Conservation (phyloP, 1,139 yeast species). For the Candida labiduridarum region DNA sequence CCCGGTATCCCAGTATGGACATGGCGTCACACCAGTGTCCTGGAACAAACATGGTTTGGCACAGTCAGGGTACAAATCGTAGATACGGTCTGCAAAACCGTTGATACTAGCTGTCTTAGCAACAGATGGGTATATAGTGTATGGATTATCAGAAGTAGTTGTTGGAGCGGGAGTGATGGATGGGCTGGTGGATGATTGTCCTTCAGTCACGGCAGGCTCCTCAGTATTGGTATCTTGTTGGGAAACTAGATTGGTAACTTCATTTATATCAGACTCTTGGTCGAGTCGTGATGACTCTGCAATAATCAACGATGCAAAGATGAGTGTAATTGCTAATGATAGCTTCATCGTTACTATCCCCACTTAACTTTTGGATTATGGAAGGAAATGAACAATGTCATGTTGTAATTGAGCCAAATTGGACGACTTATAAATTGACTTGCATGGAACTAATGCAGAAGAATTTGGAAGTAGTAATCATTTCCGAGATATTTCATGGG, state of each 20-base stretch:
- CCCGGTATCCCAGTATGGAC: constrained; percentile 43
- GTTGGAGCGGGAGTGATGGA: constrained; percentile 7
- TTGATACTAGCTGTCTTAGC: constrained; percentile 37
- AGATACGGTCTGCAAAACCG: constrained; percentile 40
- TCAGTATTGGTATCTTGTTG: background rate
- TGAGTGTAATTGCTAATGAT: constrained; percentile 11
- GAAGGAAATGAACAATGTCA: background rate
- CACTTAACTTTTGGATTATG: background rate
- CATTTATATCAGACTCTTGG: background rate
- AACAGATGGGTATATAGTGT: constrained; percentile 33
- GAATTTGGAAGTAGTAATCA: background rate
- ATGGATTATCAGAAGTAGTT: constrained; percentile 15
- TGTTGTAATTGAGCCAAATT: background rate
- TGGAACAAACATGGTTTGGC: constrained; percentile 25
- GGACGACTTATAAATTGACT: background rate
- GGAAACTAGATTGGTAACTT: background rate
- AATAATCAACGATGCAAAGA: constrained; percentile 6
- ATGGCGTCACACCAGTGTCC: constrained; percentile 33
- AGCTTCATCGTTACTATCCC: constrained; percentile 3
- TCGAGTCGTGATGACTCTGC: constrained; percentile 1
- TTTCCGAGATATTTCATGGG: background rate
- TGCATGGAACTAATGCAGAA: background rate
- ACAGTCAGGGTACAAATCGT: constrained; percentile 25
- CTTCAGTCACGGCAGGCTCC: too few relatives aligned
- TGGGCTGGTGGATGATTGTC: too few relatives aligned